Evolutionary conservation across 306 rosid species (phyloP).

Genomic region (Datisca glomerata): DNA sequence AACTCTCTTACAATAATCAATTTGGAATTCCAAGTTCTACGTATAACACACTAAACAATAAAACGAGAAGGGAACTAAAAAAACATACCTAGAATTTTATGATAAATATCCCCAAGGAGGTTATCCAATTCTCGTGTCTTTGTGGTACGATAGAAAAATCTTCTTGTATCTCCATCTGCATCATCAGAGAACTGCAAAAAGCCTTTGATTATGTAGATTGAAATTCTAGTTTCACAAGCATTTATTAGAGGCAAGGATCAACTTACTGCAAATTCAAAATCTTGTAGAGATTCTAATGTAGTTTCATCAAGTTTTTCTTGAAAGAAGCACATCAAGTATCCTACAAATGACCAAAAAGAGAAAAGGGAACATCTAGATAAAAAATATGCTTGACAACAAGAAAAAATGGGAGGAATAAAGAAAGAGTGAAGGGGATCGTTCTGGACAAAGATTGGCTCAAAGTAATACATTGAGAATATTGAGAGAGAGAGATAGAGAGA

Average conservation of each 20-base stretch:
- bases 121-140: constrained; percentile 83
- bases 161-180: constrained; percentile 72
- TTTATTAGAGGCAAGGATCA: too few species aligned
- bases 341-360: constrained; percentile 25
- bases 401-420: too few species aligned
- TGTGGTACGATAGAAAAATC: constrained; percentile 73
- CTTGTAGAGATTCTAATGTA: constrained; percentile 47
- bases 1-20: neutral
- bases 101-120: constrained; percentile 87
- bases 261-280: constrained; percentile 77
- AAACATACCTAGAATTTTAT: constrained; percentile 73
- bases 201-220: too few species aligned
- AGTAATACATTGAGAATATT: too few species aligned
- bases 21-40: neutral
- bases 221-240: too few species aligned
- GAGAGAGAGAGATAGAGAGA: too few species aligned
- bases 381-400: too few species aligned
- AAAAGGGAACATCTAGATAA: constrained; percentile 9
- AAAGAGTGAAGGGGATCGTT: too few species aligned
- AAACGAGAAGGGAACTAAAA: constrained; percentile 1
- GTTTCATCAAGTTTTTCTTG: constrained; percentile 66
- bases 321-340: constrained; percentile 82
- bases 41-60: too few species aligned
- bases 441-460: too few species aligned
- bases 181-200: constrained; percentile 75